These are phyloP conservation scores for Microsporum audouinii DNA, from an alignment of 2,329 filamentous ascomycete species.

Conservation along the genomic window DNA sequence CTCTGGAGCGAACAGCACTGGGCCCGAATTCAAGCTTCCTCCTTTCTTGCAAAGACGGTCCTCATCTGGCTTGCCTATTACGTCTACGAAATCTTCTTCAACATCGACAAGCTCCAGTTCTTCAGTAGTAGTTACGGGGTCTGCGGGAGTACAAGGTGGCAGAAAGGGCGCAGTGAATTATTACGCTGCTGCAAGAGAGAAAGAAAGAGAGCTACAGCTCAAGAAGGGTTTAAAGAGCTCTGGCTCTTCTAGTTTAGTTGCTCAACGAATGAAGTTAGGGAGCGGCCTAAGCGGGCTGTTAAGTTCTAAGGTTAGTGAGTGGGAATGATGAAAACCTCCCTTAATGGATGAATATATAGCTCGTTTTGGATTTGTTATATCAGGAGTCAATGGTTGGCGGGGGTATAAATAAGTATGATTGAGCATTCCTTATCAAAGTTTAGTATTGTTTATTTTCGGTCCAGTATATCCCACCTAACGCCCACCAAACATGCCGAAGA, in stretches of 20 bases:
- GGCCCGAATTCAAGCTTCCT: constrained; percentile 24
- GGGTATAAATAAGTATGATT: not conserved
- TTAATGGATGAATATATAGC: not conserved
- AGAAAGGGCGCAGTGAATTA: constrained; percentile 51
- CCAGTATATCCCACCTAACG: constrained; percentile 30
- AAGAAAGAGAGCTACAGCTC: constrained; percentile 46
- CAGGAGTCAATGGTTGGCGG: not conserved
- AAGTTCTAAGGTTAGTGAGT: not conserved
- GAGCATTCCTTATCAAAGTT: not conserved
- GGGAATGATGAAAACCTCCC: not conserved
- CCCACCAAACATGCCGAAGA: constrained; percentile 26
- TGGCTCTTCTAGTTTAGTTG: not conserved
- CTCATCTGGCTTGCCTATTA: not conserved
- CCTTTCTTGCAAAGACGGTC: constrained; percentile 17
- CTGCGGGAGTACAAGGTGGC: constrained; percentile 14
- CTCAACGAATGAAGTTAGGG: constrained; percentile 22
- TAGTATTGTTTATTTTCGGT: not conserved
- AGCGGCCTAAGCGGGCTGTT: constrained; percentile 27
- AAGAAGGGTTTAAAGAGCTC: constrained; percentile 36
- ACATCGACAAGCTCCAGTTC: constrained; percentile 19
- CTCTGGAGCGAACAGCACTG: constrained; percentile 14
- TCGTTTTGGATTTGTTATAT: not conserved
- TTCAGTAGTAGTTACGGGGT: constrained; percentile 7
- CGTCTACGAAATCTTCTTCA: constrained; percentile 9
- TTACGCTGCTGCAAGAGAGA: constrained; percentile 44